Base-by-base conservation (phyloP, 805 yeast species). In the Clavispora carvajalis region DNA sequence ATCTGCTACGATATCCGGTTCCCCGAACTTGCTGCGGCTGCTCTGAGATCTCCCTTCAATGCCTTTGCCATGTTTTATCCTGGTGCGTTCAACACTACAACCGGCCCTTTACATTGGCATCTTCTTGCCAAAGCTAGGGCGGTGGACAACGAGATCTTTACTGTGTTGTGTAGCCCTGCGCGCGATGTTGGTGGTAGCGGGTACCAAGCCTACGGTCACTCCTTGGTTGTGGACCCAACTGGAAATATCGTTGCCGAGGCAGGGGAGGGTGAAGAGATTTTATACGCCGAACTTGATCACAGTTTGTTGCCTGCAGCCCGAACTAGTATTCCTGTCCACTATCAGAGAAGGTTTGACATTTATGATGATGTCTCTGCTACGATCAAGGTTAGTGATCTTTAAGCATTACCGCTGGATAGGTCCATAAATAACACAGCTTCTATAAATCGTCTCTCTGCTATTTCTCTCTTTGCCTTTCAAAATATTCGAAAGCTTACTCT, bases 31-130 rank as follows among this genome's bases (percentile, higher is more conserved):
- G 87, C 91, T 1, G 71, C 74, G 54, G 67, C 76, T 16, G 83
- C 86, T n/a, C 76, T 86, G 1, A 72, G 93, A 51, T 36, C 40
- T n/a, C 62, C 63, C n/a, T 62, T 74, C 48, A 77, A 78, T 45
- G 73, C 88, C 0, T 82, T 83, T 59, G 86, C 84, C 34, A 80
- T 84, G 88, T 69, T 80, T 42, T 85, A 82, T 48, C 95, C 95
- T 0, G 87, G 89, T 37, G 95, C 95, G 0, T 85, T 85, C 66
- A 85, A 85, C 65, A 82, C 90, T 6, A 82, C 83, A 12, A 85
- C 93, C 0, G 95, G 95, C 0, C 95, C 95, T 1, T 65, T 81
- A 60, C 91, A 81, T 58, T 85, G 95, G 95, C 84, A 80, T 51
- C 67, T 83, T 43, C 69, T 85, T 44, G 91, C 88, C 1, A 72